A percentile compares a stretch with the other conserved stretches of the same genome.
phyloP scores from a whole-genome alignment of 179 eudicot genomes.

The Camellia oleifera region DNA sequence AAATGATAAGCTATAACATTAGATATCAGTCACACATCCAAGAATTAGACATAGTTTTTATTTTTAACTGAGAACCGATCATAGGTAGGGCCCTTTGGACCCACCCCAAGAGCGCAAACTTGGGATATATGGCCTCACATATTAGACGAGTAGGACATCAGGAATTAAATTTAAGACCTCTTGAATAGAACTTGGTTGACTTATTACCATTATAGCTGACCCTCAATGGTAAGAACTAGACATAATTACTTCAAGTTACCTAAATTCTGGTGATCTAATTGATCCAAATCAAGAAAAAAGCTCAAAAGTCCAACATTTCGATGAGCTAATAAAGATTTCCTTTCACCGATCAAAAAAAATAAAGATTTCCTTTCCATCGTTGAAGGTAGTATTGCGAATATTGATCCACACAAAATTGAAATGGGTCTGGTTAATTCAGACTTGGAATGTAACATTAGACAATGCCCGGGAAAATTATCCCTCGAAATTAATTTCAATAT shows the following conservation, averaged over 20 bases:
- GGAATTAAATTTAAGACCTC: too few species aligned
- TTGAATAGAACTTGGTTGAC: not conserved
- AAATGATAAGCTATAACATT: not conserved
- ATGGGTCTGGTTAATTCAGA: not conserved
- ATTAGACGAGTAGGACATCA: too few species aligned
- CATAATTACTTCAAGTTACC: not conserved
- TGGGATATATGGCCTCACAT: too few species aligned
- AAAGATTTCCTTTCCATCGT: not conserved
- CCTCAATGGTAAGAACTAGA: not conserved
- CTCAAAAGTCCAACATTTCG: not conserved
- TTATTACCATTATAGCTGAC: not conserved
- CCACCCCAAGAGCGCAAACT: too few species aligned
- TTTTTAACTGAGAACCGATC: too few species aligned
- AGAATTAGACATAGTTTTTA: not conserved
- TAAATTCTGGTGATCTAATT: not conserved
- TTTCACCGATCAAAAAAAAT: not conserved
- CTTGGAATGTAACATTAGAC: not conserved
- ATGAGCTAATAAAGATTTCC: not conserved
- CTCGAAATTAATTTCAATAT: not conserved
- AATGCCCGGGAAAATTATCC: not conserved
- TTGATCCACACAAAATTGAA: not conserved
- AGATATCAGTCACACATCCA: not conserved
- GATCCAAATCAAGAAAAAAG: not conserved
- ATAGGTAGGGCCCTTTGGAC: too few species aligned
- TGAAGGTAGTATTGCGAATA: not conserved